phyloP scores from a whole-genome alignment of 2,329 filamentous ascomycete genomes.

The Metarhizium brunneum region DNA sequence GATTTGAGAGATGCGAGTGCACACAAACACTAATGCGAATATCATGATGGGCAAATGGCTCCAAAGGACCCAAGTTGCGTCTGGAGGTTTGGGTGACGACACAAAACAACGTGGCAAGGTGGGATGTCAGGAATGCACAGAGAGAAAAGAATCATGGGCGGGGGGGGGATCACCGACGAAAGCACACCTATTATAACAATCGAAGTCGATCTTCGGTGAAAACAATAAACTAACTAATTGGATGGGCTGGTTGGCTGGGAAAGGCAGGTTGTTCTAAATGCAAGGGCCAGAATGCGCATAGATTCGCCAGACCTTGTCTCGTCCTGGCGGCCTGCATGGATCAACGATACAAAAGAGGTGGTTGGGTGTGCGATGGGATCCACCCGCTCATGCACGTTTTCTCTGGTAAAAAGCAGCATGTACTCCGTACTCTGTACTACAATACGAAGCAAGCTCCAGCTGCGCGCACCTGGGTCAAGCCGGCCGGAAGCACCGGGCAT shows the following conservation, averaged over 20 bases:
- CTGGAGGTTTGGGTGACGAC: no score
- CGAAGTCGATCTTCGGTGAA: neutral
- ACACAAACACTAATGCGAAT: slow-evolving; percentile 54
- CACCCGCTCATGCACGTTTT: no score
- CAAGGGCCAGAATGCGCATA: neutral
- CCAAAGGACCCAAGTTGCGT: neutral
- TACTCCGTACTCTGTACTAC: no score
- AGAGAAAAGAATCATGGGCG: neutral
- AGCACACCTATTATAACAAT: neutral
- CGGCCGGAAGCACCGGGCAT: no score
- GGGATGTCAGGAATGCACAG: slow-evolving; percentile 1
- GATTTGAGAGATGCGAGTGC: slow-evolving; percentile 54
- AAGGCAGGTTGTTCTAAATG: neutral
- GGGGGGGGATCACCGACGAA: neutral
- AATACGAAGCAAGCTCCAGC: no score
- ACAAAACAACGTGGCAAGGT: slow-evolving; percentile 2
- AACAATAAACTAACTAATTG: neutral
- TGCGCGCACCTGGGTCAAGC: no score
- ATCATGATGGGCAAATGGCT: slow-evolving; percentile 38
- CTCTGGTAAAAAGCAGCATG: no score
- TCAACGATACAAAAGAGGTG: no score
- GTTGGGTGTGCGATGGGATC: no score
- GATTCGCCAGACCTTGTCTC: neutral
- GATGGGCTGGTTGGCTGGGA: neutral
- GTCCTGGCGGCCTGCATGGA: neutral